Conservation (phyloP, 1,139 yeast genomes). For the Maudiozyma humilis region DNA sequence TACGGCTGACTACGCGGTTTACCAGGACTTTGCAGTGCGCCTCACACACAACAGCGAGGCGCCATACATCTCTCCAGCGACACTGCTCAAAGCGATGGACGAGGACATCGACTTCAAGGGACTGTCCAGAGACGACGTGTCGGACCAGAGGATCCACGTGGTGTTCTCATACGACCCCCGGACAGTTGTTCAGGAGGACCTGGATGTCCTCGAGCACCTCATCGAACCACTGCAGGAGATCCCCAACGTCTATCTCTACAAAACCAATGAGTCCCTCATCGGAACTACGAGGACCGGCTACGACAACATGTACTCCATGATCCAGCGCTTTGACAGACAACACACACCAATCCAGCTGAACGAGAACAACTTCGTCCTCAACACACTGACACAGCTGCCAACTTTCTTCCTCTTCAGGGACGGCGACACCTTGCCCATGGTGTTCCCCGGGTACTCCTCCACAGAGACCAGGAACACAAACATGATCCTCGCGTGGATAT, state of each 20-base stretch:
- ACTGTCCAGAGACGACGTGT: conserved; percentile 20
- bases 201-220: conserved; percentile 49
- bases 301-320: conserved; percentile 34
- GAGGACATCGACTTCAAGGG: conserved; percentile 12
- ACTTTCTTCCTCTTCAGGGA: conserved; percentile 54
- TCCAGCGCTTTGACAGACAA: conserved; percentile 36
- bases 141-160: conserved; percentile 41
- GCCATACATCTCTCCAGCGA: conserved; percentile 29
- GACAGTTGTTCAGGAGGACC: conserved; percentile 51
- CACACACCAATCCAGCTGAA: conserved; percentile 34
- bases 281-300: conserved; percentile 39
- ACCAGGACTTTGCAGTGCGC: conserved; percentile 34
- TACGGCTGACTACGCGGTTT: conserved; percentile 12
- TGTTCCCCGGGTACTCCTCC: conserved; percentile 54
- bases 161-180: conserved; percentile 49
- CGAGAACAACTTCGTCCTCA: conserved; percentile 41
- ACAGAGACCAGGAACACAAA: conserved; percentile 49
- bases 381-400: conserved; percentile 52
- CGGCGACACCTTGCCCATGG: conserved; percentile 42
- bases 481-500: conserved; percentile 43
- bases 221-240: conserved; percentile 50
- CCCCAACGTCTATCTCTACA: conserved; percentile 48
- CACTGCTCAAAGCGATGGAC: conserved; percentile 12
- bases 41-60: conserved; percentile 32
- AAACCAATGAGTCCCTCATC: conserved; percentile 42